Evolutionary conservation across 2,329 filamentous ascomycete genomes (phyloP), one percentile per base, ranked within the genome.

Genomic region (Aspergillus fischeri): DNA sequence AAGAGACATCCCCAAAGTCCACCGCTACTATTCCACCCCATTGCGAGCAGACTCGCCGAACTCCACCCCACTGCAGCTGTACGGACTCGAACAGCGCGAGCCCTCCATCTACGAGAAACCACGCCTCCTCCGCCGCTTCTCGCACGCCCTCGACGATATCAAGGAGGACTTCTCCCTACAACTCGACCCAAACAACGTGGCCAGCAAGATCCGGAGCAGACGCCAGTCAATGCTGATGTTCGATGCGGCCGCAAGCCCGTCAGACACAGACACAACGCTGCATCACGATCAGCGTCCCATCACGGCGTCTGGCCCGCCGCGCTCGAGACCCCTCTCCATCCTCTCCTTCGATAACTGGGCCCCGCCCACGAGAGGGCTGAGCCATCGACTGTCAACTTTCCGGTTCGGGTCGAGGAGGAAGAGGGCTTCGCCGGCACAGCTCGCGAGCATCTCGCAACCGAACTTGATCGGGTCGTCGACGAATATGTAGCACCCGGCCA

Each of bases 101-200:
- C 67, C 69, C 32, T 74, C 71, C 5, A 67, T 73, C 53, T 50
- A 56, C 25, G 62, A 69, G 45, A 65, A 64, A 41, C 68, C 67
- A 32, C 67, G 65, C 27, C 63, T 70, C 20, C 52, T 73, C 25
- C 63, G 59, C 47, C 67, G 71, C 42, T 63, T 74, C 52, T 74
- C 71, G n/a, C 64, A 73, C 55, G 70, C 68, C 47, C 68, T 74
- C 47, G 71, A 67, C 55, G 70, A 73, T 51, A 73, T 73, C 57
- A 70, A 68, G 28, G 70, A 73, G 55, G 70, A 73, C 53, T 60
- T 71, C 21, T 61, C 68, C 9, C 58, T 67, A 11, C 62, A 69
- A 32, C 53, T 70, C 7, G 64, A 67, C 49, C 57, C 64, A 8
- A 58, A 57, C 28, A 55, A 53, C 53, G 62, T 61, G 20, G 59